Evolutionary conservation across 306 rosid species (phyloP).

Genomic region (Mimosa bimucronata): DNA sequence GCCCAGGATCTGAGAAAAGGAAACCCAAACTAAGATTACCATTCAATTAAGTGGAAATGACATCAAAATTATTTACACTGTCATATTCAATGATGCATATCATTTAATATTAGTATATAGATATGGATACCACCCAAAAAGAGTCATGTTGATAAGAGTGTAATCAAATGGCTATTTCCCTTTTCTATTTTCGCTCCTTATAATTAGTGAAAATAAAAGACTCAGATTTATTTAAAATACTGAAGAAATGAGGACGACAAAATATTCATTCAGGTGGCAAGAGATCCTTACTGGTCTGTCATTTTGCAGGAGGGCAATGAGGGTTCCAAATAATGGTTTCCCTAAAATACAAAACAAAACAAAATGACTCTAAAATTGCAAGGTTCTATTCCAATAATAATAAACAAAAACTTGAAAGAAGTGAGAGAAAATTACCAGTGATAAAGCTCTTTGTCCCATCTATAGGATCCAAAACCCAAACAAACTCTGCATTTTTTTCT

Average conservation of each 20-base stretch:
- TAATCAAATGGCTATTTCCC: too few relatives aligned
- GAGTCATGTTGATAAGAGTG: too few relatives aligned
- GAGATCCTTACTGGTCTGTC: constrained; percentile 71
- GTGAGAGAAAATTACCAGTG: constrained; percentile 60
- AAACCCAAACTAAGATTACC: constrained; percentile 20
- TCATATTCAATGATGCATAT: background rate
- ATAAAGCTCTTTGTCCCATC: constrained; percentile 97
- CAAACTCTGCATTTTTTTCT: constrained; percentile 68
- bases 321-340: constrained; percentile 93
- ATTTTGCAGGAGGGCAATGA: constrained; percentile 74
- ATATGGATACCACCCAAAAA: too few relatives aligned
- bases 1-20: constrained; percentile 77
- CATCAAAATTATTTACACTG: constrained; percentile 4
- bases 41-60: constrained; percentile 19
- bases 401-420: background rate
- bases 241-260: too few relatives aligned
- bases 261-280: constrained; percentile 21
- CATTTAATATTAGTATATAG: background rate
- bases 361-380: constrained; percentile 8
- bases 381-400: background rate
- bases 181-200: too few relatives aligned
- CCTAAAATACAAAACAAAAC: constrained; percentile 55
- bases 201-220: too few relatives aligned
- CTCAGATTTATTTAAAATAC: too few relatives aligned
- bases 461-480: constrained; percentile 95